Evolutionary conservation across 1,284 basidiomycete genomes (phyloP), one percentile per base, ranked within the genome.

Genomic region (Naganishia sp.): DNA sequence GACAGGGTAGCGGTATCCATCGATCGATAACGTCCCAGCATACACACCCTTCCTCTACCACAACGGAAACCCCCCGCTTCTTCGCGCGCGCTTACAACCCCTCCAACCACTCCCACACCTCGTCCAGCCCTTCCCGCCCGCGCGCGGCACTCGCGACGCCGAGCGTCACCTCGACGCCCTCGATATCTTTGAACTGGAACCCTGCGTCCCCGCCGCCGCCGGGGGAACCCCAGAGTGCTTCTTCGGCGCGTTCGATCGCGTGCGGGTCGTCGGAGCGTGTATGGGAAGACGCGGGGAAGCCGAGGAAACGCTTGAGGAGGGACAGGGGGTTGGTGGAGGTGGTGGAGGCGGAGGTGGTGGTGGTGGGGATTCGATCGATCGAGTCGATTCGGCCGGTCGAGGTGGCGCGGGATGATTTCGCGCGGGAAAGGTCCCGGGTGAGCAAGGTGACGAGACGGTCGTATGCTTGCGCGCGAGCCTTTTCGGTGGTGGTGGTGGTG

Each of bases 101-200:
- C 71, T 70, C 72, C 35, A 76, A 60, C 68, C 75, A 75, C 31
- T 69, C 70, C 58, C 69, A 72, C 6, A 79, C 49, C 50, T 77
- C 75, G n/a, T 25, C 47, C 47, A 41, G 28, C 4, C 35, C 58
- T 39, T 39, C 35, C 25, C 13, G 41, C 50, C 55, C 42, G 65
- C 69, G 28, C 43, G 49, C 4, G 18, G 58, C n/a, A 42, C 62
- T 13, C 50, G 10, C 31, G 5, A 55, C 54, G 39, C 23, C 77
- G 71, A 74, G 78, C 53, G 68, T 68, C 7, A 79, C 67, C 47
- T 78, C 75, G 17, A 80, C 74, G 9, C 77, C 78, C 56, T 79
- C 78, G 6, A 80, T 69, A 65, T 79, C 77, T 60, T 76, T 72
- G 76, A 77, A 80, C 53, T 65, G 71, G 63, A 76, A 80, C 9